A percentile compares a stretch with the other conserved stretches of the same genome.
These are phyloP conservation scores for Salix viminalis DNA, from an alignment of 345 rosid species.

Conservation along the genomic window DNA sequence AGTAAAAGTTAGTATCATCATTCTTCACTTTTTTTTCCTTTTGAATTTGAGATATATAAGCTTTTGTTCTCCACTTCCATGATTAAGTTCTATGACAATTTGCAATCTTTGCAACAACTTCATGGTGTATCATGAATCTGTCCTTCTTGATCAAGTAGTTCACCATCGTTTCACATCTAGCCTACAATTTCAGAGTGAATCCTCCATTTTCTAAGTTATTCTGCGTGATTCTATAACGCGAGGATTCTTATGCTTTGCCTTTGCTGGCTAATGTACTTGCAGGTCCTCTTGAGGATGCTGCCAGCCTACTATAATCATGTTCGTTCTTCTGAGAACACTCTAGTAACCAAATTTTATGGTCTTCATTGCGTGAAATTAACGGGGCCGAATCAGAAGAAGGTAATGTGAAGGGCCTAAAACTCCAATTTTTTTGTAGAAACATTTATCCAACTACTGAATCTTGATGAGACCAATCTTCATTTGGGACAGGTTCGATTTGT, in stretches of 20 bases:
- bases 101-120: not conserved
- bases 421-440: not conserved
- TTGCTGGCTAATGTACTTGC: not conserved
- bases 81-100: not conserved
- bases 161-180: no score
- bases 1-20: slow-evolving; percentile 54
- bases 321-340: slow-evolving; percentile 74
- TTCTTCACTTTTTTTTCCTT: not conserved
- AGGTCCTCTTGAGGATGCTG: slow-evolving; percentile 95
- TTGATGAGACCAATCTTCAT: not conserved
- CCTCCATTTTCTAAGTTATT: not conserved
- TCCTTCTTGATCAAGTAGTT: not conserved
- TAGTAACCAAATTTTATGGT: slow-evolving; percentile 90
- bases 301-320: slow-evolving; percentile 96
- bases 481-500: slow-evolving; percentile 73
- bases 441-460: not conserved
- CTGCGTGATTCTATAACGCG: not conserved
- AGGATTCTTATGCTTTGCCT: not conserved
- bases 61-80: not conserved
- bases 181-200: not conserved
- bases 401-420: slow-evolving; percentile 17
- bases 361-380: slow-evolving; percentile 91
- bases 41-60: not conserved
- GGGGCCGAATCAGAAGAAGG: slow-evolving; percentile 84
- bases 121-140: not conserved